phyloP scores from a whole-genome alignment of 192 early-diverging fungal species.

The Chytriomyces sp. region DNA sequence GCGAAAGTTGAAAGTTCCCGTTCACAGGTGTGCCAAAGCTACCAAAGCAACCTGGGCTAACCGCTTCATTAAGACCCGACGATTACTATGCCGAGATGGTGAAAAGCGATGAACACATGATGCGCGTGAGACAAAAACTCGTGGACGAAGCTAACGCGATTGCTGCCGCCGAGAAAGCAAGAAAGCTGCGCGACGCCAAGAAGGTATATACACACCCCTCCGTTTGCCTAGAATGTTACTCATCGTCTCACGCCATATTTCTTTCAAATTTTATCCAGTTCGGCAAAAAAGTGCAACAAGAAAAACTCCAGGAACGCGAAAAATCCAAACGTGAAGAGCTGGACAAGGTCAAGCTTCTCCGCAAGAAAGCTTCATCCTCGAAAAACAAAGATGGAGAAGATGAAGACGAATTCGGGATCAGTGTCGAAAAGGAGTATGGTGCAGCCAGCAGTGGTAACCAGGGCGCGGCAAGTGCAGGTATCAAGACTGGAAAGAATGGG shows the following conservation, averaged over 20 bases:
- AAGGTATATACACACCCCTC: conserved; percentile 49
- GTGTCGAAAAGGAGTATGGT: conserved; percentile 52
- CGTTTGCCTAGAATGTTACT: neutral
- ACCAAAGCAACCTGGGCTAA: no score
- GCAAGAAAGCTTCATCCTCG: conserved; percentile 74
- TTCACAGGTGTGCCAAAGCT: no score
- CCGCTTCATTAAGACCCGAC: no score
- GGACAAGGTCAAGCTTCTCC: conserved; percentile 88
- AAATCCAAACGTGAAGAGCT: conserved; percentile 83
- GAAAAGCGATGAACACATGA: conserved; percentile 95
- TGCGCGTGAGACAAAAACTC: conserved; percentile 80
- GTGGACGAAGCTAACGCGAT: conserved; percentile 80
- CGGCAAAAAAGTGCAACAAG: conserved; percentile 94
- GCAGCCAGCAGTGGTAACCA: conserved; percentile 9
- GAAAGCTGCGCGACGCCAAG: conserved; percentile 86
- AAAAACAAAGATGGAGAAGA: conserved; percentile 32
- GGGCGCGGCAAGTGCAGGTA: conserved; percentile 28
- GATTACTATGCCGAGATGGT: conserved; percentile 99
- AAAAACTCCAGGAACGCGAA: conserved; percentile 87
- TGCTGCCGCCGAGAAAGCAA: conserved; percentile 80
- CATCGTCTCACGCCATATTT: neutral
- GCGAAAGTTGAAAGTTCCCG: conserved; percentile 69
- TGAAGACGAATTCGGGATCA: conserved; percentile 75
- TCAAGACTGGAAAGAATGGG: conserved; percentile 22
- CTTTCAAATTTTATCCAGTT: conserved; percentile 59